Base-by-base conservation (phyloP, 441 rosid genomes). In the Croton setiger region DNA sequence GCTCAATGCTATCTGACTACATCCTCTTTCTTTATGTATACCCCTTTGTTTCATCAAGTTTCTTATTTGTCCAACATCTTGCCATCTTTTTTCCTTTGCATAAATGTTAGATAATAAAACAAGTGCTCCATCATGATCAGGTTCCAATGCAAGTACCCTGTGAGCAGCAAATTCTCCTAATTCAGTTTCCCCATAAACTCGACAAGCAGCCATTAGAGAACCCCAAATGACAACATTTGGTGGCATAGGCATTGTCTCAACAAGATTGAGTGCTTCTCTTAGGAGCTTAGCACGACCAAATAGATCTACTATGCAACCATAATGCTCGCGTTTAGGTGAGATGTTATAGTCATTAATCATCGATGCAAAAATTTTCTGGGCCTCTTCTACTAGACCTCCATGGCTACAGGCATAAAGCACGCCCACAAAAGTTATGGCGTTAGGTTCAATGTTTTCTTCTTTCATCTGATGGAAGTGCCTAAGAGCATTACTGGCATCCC, bases 191-290 rank as follows among this genome's bases (percentile, higher is more conserved):
- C 82, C 85, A 77, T 89, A 82, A 60, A 77, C 75, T 67, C 75
- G 78, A 14, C 91, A 83, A 67, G 92, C 86, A 63, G 88, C 82
- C 62, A 85, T 90, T 57, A 87, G 83, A 53, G 90, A 86, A 64
- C 92, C 94, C 92, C 94, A 87, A 63, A 85, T 80, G 60, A 91
- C 84, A 6, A 84, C 82, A 59, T 82, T 86, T 37, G 87, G 81
- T 64, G 81, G 79, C 66, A 81, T 77, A 9, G 96, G 88, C 93
- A 87, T 89, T 39, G 20, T 60, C 66, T 69, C 73, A 48, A 79
- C 53, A 21, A 87, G 63, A 72, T 74, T 65, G 60, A 72, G 65
- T 2, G 92, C 93, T 74, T 86, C 92, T 47, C 56, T 64, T 49
- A 89, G 82, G 54, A 62, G 77, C 49, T 87, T 87, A 27, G 82